A percentile compares a stretch with the other conserved stretches of the same genome.
These are phyloP conservation scores for Coemansia sp. DNA, from an alignment of 192 early-diverging fungal genomes.

Conservation along the genomic window DNA sequence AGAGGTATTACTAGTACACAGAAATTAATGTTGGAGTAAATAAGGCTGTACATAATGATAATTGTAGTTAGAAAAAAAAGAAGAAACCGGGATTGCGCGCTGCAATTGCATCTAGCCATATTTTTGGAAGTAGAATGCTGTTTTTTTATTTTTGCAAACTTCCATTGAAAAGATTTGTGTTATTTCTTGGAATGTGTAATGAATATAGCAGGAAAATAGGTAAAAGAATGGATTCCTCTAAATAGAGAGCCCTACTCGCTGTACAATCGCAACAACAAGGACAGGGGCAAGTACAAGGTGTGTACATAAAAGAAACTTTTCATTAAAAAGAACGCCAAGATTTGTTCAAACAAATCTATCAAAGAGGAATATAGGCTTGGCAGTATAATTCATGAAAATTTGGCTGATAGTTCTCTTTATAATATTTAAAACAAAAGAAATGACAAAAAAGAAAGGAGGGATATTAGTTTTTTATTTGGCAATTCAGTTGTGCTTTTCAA, in stretches of 20 bases:
- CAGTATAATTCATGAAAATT: neutral
- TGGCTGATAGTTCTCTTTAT: neutral
- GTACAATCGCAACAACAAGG: neutral
- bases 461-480: neutral
- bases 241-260: neutral
- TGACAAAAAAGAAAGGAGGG: neutral
- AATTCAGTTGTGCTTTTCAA: neutral
- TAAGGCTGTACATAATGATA: neutral
- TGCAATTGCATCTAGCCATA: too few relatives aligned
- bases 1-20: neutral
- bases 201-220: neutral
- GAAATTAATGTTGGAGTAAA: neutral
- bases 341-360: neutral
- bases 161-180: neutral
- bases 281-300: neutral
- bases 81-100: neutral
- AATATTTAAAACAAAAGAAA: neutral
- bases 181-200: too few relatives aligned
- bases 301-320: neutral
- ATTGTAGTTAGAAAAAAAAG: neutral
- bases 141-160: neutral
- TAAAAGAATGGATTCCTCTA: neutral
- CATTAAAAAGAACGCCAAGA: neutral
- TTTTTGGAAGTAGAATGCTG: neutral
- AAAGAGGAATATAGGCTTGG: neutral